Conservation (phyloP, 768 basidiomycete genomes). For the Tulasnella sp. region DNA sequence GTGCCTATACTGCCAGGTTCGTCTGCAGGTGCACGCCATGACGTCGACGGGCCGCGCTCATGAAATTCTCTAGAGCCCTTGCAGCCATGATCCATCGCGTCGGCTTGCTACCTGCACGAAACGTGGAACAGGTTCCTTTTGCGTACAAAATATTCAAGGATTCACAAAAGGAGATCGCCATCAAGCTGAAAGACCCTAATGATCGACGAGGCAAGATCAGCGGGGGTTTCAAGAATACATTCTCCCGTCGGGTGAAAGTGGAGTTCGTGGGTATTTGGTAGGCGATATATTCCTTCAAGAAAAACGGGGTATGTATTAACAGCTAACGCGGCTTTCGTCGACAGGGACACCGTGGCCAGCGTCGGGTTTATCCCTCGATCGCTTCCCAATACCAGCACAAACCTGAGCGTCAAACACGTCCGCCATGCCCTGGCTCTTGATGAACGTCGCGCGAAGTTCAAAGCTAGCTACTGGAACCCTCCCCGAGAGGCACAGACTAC, state of each 20-base stretch:
- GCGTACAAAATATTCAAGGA: constrained; percentile 67
- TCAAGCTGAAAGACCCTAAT: constrained; percentile 26
- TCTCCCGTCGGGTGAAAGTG: constrained; percentile 58
- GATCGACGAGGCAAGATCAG: constrained; percentile 24
- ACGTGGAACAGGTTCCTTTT: constrained; percentile 65
- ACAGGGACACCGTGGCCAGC: constrained; percentile 20
- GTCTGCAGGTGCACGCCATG: neutral
- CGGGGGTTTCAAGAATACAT: constrained; percentile 66
- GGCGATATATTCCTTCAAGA: constrained; percentile 27
- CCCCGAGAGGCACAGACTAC: too few relatives aligned
- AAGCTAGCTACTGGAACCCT: constrained; percentile 23
- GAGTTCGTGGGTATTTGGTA: constrained; percentile 80
- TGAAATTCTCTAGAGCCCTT: neutral
- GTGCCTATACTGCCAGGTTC: constrained; percentile 52
- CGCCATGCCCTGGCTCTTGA: constrained; percentile 35
- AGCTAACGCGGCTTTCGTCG: neutral
- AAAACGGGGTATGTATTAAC: too few relatives aligned
- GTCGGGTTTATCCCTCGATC: constrained; percentile 19
- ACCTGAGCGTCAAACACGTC: constrained; percentile 31
- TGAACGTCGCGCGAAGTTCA: constrained; percentile 33
- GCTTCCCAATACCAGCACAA: constrained; percentile 14
- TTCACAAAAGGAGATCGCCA: constrained; percentile 47
- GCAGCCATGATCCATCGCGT: constrained; percentile 35
- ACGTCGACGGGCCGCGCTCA: too few relatives aligned
- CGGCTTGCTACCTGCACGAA: constrained; percentile 64